Evolutionary conservation across 306 rosid species (phyloP).

Genomic region (Trichosanthes cucumerina): DNA sequence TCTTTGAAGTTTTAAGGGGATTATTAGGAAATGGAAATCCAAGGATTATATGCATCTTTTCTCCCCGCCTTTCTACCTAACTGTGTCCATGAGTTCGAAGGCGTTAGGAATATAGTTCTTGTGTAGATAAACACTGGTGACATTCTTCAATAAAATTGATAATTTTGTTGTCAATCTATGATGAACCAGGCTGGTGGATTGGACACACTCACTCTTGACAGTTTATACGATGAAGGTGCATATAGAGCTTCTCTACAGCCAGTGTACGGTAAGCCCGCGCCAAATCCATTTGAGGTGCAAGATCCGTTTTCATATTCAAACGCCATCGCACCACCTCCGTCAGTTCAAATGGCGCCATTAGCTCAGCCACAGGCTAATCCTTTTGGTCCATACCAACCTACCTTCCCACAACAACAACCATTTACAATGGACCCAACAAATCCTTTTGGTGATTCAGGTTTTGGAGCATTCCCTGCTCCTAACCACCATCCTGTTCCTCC

Average conservation of each 20-base stretch:
- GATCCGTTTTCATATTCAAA: constrained; percentile 78
- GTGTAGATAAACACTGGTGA: neutral
- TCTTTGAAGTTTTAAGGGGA: neutral
- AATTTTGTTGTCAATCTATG: neutral
- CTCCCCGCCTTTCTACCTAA: neutral
- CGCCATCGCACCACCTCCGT: constrained; percentile 43
- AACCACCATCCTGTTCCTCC: constrained; percentile 46
- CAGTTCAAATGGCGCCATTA: constrained; percentile 69
- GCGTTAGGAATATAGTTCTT: neutral
- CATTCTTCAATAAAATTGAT: neutral
- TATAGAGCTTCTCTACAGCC: constrained; percentile 87
- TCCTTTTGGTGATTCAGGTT: constrained; percentile 85
- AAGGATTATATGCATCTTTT: neutral
- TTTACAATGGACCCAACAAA: constrained; percentile 61
- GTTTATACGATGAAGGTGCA: constrained; percentile 82
- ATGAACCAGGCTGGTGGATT: constrained; percentile 85
- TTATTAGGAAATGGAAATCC: neutral
- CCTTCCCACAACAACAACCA: constrained; percentile 41
- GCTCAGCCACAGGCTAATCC: constrained; percentile 74
- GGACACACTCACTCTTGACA: constrained; percentile 81
- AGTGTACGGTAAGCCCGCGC: constrained; percentile 78
- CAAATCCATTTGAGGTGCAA: constrained; percentile 85
- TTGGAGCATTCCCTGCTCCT: constrained; percentile 50
- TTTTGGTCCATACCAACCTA: constrained; percentile 69
- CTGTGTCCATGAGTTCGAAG: neutral